Conservation (phyloP, 108 stramenopile genomes). For the Cyclostephanos tholiformis region DNA sequence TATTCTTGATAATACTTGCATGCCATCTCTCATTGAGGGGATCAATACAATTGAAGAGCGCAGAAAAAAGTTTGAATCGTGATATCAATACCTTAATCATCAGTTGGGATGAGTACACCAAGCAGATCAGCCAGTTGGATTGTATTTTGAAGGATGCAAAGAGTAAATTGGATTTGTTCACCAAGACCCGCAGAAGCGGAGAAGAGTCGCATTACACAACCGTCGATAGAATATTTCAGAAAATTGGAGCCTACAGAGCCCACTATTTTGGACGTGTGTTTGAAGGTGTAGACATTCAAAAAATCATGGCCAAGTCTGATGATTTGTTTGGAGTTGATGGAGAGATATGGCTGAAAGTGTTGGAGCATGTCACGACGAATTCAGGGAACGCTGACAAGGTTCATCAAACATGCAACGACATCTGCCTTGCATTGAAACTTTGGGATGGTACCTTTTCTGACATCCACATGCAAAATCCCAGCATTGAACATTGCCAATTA, state of each 20-base stretch:
- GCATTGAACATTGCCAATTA: background rate
- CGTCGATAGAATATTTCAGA: conserved; percentile 7
- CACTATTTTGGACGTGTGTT: too few species aligned
- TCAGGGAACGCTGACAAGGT: background rate
- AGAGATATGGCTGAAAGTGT: conserved; percentile 2
- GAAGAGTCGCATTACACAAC: background rate
- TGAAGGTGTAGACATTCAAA: too few species aligned
- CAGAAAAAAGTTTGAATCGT: too few species aligned
- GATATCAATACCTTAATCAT: background rate
- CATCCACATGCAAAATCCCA: background rate
- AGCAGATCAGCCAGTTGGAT: conserved; percentile 1
- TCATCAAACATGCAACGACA: too few species aligned
- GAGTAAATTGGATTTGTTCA: too few species aligned
- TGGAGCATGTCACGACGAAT: background rate
- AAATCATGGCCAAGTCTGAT: too few species aligned
- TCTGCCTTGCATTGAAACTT: too few species aligned
- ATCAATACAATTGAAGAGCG: too few species aligned
- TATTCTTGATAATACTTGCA: too few species aligned
- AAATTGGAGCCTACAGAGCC: too few species aligned
- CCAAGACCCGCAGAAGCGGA: background rate
- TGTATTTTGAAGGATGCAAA: background rate
- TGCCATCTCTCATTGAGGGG: too few species aligned
- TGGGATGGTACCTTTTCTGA: conserved; percentile 3
- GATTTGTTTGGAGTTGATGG: too few species aligned
- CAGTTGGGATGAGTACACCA: background rate